Evolutionary conservation across 331 rosid genomes (phyloP).

Genomic region (Rhamnella rubrinervis): DNA sequence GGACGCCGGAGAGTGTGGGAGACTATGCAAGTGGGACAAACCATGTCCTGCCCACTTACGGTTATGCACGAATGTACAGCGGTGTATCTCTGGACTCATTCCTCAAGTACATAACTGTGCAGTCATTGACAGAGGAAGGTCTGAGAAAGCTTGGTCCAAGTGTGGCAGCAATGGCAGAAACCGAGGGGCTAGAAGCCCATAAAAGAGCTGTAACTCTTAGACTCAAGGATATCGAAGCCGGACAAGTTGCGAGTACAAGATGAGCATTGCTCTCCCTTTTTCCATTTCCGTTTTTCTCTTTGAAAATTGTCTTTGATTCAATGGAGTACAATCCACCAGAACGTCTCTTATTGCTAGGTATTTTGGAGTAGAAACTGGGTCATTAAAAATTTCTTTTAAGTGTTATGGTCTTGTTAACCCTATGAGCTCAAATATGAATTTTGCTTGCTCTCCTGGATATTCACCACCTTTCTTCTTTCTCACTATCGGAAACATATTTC

Average conservation of each 20-base stretch:
- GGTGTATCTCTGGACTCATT: conserved; percentile 92
- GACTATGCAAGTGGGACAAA: conserved; percentile 98
- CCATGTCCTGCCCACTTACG: conserved; percentile 97
- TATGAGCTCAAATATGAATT: too few relatives aligned
- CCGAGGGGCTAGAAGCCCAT: conserved; percentile 98
- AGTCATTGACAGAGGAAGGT: conserved; percentile 91
- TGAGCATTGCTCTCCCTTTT: too few relatives aligned
- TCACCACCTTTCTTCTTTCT: too few relatives aligned
- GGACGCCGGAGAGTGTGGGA: conserved; percentile 98
- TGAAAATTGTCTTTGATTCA: too few relatives aligned
- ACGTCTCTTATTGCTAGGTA: too few relatives aligned
- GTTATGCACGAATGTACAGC: conserved; percentile 93
- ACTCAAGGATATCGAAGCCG: conserved; percentile 86
- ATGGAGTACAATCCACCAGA: too few relatives aligned
- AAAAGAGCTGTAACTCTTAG: conserved; percentile 94
- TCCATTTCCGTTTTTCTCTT: too few relatives aligned
- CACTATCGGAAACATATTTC: too few relatives aligned
- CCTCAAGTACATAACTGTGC: conserved; percentile 86
- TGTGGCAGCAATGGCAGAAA: conserved; percentile 89
- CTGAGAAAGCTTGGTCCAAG: conserved; percentile 77
- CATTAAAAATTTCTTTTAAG: too few relatives aligned
- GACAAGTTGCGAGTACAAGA: conserved; percentile 28
- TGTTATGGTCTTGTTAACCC: too few relatives aligned
- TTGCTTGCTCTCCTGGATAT: too few relatives aligned
- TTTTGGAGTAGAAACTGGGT: too few relatives aligned